Percentiles rank a stretch among this genome's conserved stretches.
phyloP scores from a whole-genome alignment of 176 grass and related monocot species.

The Zoysia pacifica region DNA sequence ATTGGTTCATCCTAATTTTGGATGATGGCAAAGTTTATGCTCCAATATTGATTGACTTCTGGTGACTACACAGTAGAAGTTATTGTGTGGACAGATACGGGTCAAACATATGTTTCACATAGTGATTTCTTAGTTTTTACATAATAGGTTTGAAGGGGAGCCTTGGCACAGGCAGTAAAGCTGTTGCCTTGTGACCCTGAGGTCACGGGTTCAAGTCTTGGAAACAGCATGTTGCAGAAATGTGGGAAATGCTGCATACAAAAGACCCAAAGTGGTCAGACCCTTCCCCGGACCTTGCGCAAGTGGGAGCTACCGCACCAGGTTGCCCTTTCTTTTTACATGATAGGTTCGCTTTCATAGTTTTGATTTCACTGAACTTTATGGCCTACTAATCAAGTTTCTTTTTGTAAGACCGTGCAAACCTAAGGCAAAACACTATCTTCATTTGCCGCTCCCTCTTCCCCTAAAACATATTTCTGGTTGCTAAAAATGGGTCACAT shows the following conservation, averaged over 20 bases:
- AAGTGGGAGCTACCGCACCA: too few relatives aligned
- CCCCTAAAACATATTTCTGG: background rate
- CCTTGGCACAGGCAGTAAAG: too few relatives aligned
- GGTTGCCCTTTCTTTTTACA: background rate
- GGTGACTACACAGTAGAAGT: conserved; percentile 56
- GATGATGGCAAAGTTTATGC: conserved; percentile 59
- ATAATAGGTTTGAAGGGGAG: too few relatives aligned
- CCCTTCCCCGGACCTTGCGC: too few relatives aligned
- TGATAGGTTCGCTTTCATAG: background rate
- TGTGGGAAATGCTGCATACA: too few relatives aligned
- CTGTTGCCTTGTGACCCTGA: too few relatives aligned
- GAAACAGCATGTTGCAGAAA: too few relatives aligned
- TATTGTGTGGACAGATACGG: conserved; percentile 69
- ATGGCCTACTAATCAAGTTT: background rate
- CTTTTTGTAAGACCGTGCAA: background rate
- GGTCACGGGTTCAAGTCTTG: too few relatives aligned
- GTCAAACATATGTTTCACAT: conserved; percentile 46
- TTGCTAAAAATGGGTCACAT: background rate
- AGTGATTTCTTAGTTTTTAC: conserved; percentile 8
- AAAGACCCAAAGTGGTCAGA: too few relatives aligned
- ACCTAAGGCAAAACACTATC: background rate
- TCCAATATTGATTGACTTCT: conserved; percentile 54
- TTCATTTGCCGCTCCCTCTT: too few relatives aligned
- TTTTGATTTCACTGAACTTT: background rate
- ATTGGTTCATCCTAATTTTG: conserved; percentile 57